Base-by-base conservation (phyloP, 2,329 filamentous ascomycete species). In the Botrytis aclada region DNA sequence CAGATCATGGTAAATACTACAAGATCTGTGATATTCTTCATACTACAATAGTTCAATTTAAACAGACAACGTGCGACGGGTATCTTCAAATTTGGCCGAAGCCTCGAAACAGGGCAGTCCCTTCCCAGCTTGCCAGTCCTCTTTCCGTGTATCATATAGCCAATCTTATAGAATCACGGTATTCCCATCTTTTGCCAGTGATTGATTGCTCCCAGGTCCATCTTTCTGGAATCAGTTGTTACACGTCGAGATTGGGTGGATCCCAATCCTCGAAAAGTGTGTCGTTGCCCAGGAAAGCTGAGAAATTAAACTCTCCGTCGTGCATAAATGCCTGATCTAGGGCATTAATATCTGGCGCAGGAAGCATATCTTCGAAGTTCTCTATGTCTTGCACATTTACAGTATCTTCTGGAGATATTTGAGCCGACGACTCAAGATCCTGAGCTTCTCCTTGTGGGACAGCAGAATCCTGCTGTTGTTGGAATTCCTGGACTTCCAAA, bases 401-500 rank as follows among this genome's bases (percentile, higher is more conserved):
- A 29, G 6, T 12, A 51, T 37, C 2, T 14, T 51, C 63, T 14
- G 25, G 1, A 12, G 16, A 1, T 22, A 2, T 18, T n/a, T 66
- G 45, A 66, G 6, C 5, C 0, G 12, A 29, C 12, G 20, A 16
- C 41, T 47, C n/a, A 47, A 25, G 0, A 2, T 34, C 39, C 6
- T 9, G 62, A 14, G 25, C 22, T 2, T 22, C 58, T 25, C 7
- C 32, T 7, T 61, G 58, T 39, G 1, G 9, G 12, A 25, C 18
- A 0, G 34, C 5, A 39, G 58, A 18, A 9, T 37, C 7, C 6
- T 61, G 3, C n/a, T 3, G 9, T 45, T 0, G 1, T 8, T 45
- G 18, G 2, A 0, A 0, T 1, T 6, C 9, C 3, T 20, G n/a
- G 10, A 16, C n/a, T 64, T 3, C 4, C 41, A 3, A 32, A 14